Evolutionary conservation across 176 grass and related monocot genomes (phyloP), one percentile per base, ranked within the genome.

Genomic region (Bothriochloa decipiens): DNA sequence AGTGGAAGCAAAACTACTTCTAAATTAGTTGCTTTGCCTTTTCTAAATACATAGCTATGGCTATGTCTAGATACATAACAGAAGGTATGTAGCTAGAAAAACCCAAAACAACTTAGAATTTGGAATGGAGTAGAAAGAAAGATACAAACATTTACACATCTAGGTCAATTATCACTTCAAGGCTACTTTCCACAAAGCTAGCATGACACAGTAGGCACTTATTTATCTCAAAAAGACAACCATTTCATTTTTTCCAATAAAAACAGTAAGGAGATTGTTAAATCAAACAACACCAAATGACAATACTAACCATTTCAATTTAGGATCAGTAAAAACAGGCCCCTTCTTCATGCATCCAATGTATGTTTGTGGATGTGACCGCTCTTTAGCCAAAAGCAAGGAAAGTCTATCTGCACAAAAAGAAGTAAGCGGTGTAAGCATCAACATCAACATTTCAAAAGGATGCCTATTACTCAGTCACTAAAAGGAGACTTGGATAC

Each of bases 301-400:
- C 11, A 82, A 58, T 85, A 85, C 89, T 86, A 84, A 96, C 96
- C 96, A 99, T 89, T 99, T 99, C 78, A 99, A 78, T 11, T 92
- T 94, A 47, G 93, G 96, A 88, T 99, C 93, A 84, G 96, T 99
- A 78, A 99, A 99, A 81, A 99, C 93, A 86, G 96, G 90, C 14
- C 93, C 96, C 86, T 99, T 99, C 84, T 99, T 99, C 96, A 99
- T 96, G 81, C 96, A 99, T 65, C 96, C 96, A 61, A 99, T 92
- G 74, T 99, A 99, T 61, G 96, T 96, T 87, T 96, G 96, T 76
- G 96, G 55, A 70, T 94, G 88, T 41, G 93, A 75, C 17, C 96
- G 64, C 72, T 99, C 93, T 88, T 95, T 94, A 68, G 96, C 93
- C 82, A 99, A 83, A 77, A 99, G 96, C 58, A 96, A 82, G 8